A percentile compares a stretch with the other conserved stretches of the same genome.
These are phyloP conservation scores for Begonia masoniana DNA, from an alignment of 306 rosid genomes.

Conservation along the genomic window DNA sequence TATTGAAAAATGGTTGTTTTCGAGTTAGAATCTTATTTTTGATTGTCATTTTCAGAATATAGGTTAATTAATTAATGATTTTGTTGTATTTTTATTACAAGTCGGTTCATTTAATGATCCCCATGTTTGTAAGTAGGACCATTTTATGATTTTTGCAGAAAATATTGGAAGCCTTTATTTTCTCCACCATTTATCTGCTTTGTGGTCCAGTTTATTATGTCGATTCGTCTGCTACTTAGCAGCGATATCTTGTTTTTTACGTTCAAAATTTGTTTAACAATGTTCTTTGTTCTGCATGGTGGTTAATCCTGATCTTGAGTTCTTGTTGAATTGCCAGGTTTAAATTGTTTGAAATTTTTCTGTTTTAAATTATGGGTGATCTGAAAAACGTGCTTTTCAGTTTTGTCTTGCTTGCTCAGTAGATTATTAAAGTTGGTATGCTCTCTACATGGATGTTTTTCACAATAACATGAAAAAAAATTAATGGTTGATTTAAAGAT, in stretches of 20 bases:
- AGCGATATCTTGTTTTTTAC: neutral
- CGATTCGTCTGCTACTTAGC: neutral
- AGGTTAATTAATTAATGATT: neutral
- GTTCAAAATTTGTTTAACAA: too few relatives aligned
- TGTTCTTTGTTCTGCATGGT: too few relatives aligned
- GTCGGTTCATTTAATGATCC: constrained; percentile 37
- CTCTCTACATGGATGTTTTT: neutral
- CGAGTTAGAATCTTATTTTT: too few relatives aligned
- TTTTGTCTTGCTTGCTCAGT: too few relatives aligned
- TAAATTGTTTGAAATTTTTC: neutral
- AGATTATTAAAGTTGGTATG: too few relatives aligned
- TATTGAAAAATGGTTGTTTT: too few relatives aligned
- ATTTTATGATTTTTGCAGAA: constrained; percentile 29
- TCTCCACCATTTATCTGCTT: constrained; percentile 2
- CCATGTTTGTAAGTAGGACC: constrained; percentile 30
- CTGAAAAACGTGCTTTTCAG: neutral
- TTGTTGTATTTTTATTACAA: constrained; percentile 30
- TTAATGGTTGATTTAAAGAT: too few relatives aligned
- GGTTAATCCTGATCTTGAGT: neutral
- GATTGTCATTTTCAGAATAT: neutral
- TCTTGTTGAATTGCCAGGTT: neutral
- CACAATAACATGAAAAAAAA: too few relatives aligned
- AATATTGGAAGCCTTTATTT: constrained; percentile 20
- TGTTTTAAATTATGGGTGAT: neutral
- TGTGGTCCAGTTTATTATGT: neutral